These are phyloP conservation scores for Penicillium sp. DNA, from an alignment of 2,329 filamentous ascomycete genomes.

Conservation along the genomic window DNA sequence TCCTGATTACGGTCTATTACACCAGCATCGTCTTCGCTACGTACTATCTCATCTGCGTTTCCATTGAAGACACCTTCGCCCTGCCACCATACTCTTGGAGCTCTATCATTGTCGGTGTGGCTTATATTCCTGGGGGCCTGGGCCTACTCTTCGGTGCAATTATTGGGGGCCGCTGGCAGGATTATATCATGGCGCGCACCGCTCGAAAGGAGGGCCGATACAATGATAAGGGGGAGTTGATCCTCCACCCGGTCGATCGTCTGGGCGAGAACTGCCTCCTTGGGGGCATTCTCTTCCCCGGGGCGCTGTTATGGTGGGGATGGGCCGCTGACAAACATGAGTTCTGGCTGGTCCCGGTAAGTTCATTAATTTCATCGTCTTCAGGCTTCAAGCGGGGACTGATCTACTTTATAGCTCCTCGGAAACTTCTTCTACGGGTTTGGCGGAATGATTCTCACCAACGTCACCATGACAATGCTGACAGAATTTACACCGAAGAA, in stretches of 20 bases:
- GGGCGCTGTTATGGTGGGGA: neutral
- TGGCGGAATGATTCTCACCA: neutral
- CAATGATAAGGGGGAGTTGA: neutral
- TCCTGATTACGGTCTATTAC: neutral
- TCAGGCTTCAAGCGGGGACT: neutral
- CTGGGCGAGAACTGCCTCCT: neutral
- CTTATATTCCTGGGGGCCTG: neutral
- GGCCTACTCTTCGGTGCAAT: neutral
- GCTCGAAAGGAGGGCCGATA: neutral
- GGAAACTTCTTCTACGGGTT: neutral
- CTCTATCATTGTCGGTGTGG: neutral
- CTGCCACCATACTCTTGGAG: neutral
- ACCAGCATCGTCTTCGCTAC: neutral
- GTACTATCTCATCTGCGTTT: neutral
- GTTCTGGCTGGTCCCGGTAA: neutral
- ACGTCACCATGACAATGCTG: neutral
- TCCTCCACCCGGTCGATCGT: neutral
- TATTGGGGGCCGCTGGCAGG: neutral
- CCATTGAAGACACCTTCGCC: neutral
- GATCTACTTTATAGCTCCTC: neutral
- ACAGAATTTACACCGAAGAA: conserved; percentile 1
- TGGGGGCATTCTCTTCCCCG: neutral
- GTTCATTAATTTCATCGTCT: neutral
- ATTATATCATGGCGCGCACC: conserved; percentile 1
- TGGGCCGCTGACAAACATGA: neutral